A percentile compares a stretch with the other conserved stretches of the same genome.
Evolutionary conservation across 2,329 filamentous ascomycete genomes (phyloP).

Genomic region (Aspergillus arachidicola): DNA sequence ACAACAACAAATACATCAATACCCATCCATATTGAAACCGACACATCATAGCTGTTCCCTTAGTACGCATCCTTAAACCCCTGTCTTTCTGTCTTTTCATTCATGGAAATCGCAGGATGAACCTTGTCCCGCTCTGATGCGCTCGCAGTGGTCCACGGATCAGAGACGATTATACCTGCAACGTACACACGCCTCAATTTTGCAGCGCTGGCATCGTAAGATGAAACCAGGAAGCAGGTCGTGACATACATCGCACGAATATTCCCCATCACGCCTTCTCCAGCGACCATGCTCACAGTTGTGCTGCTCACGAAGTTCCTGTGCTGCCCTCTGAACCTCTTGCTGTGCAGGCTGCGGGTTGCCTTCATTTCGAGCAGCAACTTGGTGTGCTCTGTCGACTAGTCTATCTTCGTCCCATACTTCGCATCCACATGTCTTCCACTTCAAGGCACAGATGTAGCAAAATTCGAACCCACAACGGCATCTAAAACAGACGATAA

Average conservation of each 20-base stretch:
- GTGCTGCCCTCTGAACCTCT: conserved; percentile 10
- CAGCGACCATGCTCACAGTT: conserved; percentile 19
- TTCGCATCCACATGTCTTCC: conserved; percentile 31
- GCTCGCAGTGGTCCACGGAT: not conserved
- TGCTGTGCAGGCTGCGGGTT: not conserved
- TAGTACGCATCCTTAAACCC: not conserved
- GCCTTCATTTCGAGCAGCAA: conserved; percentile 1
- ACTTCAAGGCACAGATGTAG: conserved; percentile 31
- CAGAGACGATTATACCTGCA: conserved; percentile 19
- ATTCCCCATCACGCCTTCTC: conserved; percentile 3
- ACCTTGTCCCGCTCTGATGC: not conserved
- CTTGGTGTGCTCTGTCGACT: conserved; percentile 9
- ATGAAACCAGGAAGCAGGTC: conserved; percentile 12
- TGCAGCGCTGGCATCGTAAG: conserved; percentile 11
- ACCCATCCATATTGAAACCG: not conserved
- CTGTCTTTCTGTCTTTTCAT: not conserved
- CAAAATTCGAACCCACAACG: conserved; percentile 36
- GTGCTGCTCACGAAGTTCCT: conserved; percentile 16
- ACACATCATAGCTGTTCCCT: not conserved
- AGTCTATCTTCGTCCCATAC: conserved; percentile 32
- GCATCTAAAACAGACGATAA: conserved; percentile 21
- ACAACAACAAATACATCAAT: not conserved
- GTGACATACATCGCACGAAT: conserved; percentile 13
- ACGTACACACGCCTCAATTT: conserved; percentile 9
- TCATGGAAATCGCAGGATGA: not conserved